These are phyloP conservation scores for Alternaria alternata DNA, from an alignment of 2,329 filamentous ascomycete genomes.

Conservation along the genomic window DNA sequence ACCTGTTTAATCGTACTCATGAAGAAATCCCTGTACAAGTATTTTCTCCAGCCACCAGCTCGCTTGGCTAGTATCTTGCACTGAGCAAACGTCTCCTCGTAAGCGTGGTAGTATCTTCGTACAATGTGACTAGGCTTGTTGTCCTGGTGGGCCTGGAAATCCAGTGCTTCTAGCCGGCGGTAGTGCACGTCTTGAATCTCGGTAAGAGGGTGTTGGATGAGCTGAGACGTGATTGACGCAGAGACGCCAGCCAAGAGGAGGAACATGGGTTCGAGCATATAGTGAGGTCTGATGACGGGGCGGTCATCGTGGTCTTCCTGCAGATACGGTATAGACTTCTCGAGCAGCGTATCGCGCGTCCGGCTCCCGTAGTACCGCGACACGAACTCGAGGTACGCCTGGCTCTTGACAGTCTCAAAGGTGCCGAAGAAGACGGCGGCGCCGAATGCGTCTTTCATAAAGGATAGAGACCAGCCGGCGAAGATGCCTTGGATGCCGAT, in stretches of 20 bases:
- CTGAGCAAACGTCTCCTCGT: slow-evolving; percentile 71
- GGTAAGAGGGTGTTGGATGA: slow-evolving; percentile 74
- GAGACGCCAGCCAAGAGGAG: slow-evolving; percentile 72
- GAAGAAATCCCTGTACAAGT: slow-evolving; percentile 77
- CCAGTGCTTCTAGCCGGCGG: slow-evolving; percentile 75
- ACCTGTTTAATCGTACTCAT: slow-evolving; percentile 76
- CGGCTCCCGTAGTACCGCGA: slow-evolving; percentile 68
- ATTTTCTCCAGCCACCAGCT: slow-evolving; percentile 65
- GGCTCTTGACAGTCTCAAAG: slow-evolving; percentile 79
- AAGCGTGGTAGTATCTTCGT: slow-evolving; percentile 73
- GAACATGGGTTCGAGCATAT: slow-evolving; percentile 76
- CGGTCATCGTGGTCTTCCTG: slow-evolving; percentile 41
- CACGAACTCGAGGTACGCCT: slow-evolving; percentile 75
- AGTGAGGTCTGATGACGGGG: slow-evolving; percentile 74
- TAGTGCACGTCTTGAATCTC: slow-evolving; percentile 77
- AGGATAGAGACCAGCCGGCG: slow-evolving; percentile 73
- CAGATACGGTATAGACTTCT: slow-evolving; percentile 28
- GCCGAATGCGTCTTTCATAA: slow-evolving; percentile 74
- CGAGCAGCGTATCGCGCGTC: slow-evolving; percentile 41
- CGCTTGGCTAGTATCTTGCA: slow-evolving; percentile 67
- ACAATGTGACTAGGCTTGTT: slow-evolving; percentile 51
- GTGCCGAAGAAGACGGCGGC: slow-evolving; percentile 76
- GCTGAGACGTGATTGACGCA: slow-evolving; percentile 73
- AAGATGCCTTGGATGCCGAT: slow-evolving; percentile 78
- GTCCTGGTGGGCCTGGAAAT: slow-evolving; percentile 61